Base-by-base conservation (phyloP, 2,329 filamentous ascomycete genomes). In the Colletotrichum sp. region DNA sequence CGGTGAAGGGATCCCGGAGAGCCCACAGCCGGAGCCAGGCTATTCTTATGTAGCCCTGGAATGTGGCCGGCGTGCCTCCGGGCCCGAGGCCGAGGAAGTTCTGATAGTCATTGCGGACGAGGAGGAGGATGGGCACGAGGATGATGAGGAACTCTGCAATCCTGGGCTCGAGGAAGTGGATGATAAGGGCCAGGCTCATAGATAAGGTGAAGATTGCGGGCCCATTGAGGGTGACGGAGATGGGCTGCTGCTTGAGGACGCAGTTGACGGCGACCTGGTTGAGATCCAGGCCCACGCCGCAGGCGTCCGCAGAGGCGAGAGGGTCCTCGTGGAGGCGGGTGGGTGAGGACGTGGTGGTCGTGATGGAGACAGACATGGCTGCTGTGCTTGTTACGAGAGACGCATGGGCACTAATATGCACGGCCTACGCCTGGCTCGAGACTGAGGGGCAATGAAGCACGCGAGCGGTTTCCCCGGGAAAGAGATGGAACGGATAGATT, bases 21-120 rank as follows among this genome's bases (percentile, higher is more conserved):
- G 91, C 90, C 87, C 95, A 93, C 63, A 96, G 85, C 13, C 93
- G 92, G 65, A 96, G 90, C 84, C 92, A 91, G 77, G 93, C 93
- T 83, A 97, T 92, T 71, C 91, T 90, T 30, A 95, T 85, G 83
- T 96, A 98, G 78, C 95, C 95, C 7, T 85, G 78, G 57, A 94
- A 90, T 1, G 94, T 97, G 4, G 93, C 90, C 1, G 95, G 95
- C 0, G 94, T 96, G 75, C 95, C 95, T 29, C 95, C 95, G 0
- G 95, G 95, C 0, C 95, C 95, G 25, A 98, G 91, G 52, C 90
- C 90, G 78, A 96, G 87, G 85, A 95, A 97, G 82, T 93, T 93
- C 69, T 88, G 86, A 84, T 95, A 97, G 87, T 96, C 94, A 81
- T 92, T 91, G 81, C 92, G 91, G 79, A 95, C 84, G 76, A 90